Conservation (phyloP, 1,284 basidiomycete genomes). For the Apiotrichum akiyoshidainum region DNA sequence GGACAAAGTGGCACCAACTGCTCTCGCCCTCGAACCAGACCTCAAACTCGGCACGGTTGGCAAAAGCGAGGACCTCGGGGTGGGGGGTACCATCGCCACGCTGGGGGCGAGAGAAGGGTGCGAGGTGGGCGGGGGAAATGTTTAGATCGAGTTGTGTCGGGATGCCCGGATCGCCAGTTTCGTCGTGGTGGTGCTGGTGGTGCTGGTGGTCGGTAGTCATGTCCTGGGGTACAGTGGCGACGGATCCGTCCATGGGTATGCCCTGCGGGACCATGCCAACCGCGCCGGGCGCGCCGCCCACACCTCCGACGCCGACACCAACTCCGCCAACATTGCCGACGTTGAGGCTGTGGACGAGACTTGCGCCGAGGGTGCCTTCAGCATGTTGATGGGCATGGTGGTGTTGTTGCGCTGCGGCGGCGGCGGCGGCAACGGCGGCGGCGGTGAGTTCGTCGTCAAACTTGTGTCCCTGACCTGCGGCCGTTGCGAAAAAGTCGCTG, state of each 20-base stretch:
- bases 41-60: constrained; percentile 32
- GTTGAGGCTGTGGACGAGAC: background rate
- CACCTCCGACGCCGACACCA: background rate
- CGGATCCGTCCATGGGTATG: too few species aligned
- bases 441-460: constrained; percentile 22
- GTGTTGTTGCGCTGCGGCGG: constrained; percentile 13
- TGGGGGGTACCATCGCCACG: constrained; percentile 33
- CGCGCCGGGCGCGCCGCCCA: too few species aligned
- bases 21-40: constrained; percentile 44
- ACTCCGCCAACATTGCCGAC: background rate
- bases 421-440: constrained; percentile 21
- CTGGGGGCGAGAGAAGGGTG: constrained; percentile 33
- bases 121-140: constrained; percentile 18
- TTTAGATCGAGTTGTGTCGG: background rate
- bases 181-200: background rate
- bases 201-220: too few species aligned
- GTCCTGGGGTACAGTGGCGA: too few species aligned
- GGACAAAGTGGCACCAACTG: constrained; percentile 50
- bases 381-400: background rate
- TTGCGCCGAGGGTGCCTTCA: background rate
- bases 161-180: background rate
- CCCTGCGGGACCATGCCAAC: too few species aligned
- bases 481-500: constrained; percentile 16
- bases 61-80: constrained; percentile 35
- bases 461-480: constrained; percentile 14